A percentile compares a stretch with the other conserved stretches of the same genome.
Conservation (phyloP, 306 rosid species). For the Trifolium repens region DNA sequence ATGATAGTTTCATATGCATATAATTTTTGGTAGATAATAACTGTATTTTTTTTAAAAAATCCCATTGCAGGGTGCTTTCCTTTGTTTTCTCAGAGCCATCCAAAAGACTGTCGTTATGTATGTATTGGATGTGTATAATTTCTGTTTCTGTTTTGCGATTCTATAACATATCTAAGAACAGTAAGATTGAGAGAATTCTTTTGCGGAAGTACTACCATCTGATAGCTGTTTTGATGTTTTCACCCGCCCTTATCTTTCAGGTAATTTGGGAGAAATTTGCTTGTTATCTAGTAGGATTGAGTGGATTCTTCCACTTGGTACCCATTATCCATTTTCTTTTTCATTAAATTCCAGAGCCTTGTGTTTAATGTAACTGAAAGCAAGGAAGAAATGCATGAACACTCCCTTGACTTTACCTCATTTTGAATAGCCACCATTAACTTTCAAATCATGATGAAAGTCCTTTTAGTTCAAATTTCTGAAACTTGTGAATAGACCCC, state of each 20-base stretch:
- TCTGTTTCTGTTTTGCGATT: constrained; percentile 73
- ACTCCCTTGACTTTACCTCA: constrained; percentile 25
- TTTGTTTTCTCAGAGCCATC: constrained; percentile 84
- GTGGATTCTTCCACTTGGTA: constrained; percentile 21
- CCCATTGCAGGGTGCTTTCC: constrained; percentile 79
- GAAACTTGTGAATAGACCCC: constrained; percentile 17
- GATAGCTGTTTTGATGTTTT: constrained; percentile 93
- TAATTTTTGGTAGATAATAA: constrained; percentile 9
- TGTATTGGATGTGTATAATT: constrained; percentile 76
- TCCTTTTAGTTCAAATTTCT: constrained; percentile 11
- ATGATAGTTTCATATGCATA: constrained; percentile 11
- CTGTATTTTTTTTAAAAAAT: constrained; percentile 26
- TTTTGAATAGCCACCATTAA: constrained; percentile 17
- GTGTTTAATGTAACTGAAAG: constrained; percentile 6
- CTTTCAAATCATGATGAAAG: constrained; percentile 27
- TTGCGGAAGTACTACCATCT: constrained; percentile 93
- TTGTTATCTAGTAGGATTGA: constrained; percentile 16
- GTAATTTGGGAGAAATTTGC: constrained; percentile 53
- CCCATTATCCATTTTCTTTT: constrained; percentile 26
- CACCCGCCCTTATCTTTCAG: constrained; percentile 96
- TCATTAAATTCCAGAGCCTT: neutral
- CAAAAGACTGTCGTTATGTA: constrained; percentile 76
- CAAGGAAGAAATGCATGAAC: neutral
- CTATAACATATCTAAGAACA: constrained; percentile 87
- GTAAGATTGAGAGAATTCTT: constrained; percentile 95